A percentile compares a stretch with the other conserved stretches of the same genome.
Evolutionary conservation across 108 stramenopile genomes (phyloP).

Genomic region (Cylindrotheca closterium): DNA sequence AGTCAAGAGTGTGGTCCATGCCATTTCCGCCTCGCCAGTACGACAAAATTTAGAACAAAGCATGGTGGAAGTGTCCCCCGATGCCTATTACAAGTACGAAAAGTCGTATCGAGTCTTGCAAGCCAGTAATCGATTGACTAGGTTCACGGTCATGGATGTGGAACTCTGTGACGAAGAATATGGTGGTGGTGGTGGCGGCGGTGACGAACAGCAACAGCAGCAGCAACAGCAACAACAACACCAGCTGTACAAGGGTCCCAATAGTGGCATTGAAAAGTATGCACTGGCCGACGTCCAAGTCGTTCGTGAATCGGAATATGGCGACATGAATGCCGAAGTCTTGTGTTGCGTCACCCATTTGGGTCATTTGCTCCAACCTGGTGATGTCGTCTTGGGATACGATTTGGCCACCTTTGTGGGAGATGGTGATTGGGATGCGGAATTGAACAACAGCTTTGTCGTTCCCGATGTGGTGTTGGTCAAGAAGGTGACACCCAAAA

Average conservation of each 20-base stretch:
- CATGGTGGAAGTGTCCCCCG: conserved; percentile 25
- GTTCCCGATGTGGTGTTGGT: conserved; percentile 96
- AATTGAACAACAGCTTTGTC: conserved; percentile 51
- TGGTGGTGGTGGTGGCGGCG: background rate
- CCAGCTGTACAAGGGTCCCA: conserved; percentile 34
- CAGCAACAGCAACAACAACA: conserved; percentile 14
- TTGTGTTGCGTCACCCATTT: conserved; percentile 91
- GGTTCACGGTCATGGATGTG: conserved; percentile 93
- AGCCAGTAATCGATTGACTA: conserved; percentile 63
- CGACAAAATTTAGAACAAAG: conserved; percentile 34
- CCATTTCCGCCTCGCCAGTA: conserved; percentile 74
- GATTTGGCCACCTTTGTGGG: conserved; percentile 61
- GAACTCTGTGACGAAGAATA: conserved; percentile 53
- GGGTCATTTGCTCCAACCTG: conserved; percentile 87
- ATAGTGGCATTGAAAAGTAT: conserved; percentile 50
- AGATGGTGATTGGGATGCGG: conserved; percentile 27
- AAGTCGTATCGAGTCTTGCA: conserved; percentile 65
- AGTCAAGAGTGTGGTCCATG: conserved; percentile 58
- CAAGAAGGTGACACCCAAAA: conserved; percentile 75
- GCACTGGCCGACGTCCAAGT: conserved; percentile 93
- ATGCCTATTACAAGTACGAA: conserved; percentile 73
- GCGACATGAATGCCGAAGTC: conserved; percentile 88
- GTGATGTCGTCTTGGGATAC: conserved; percentile 95
- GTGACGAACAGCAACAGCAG: background rate
- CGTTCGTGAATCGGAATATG: conserved; percentile 77